A percentile compares a stretch with the other conserved stretches of the same genome.
Evolutionary conservation across 352 stramenopile genomes (phyloP).

Genomic region (Pythium biforme): DNA sequence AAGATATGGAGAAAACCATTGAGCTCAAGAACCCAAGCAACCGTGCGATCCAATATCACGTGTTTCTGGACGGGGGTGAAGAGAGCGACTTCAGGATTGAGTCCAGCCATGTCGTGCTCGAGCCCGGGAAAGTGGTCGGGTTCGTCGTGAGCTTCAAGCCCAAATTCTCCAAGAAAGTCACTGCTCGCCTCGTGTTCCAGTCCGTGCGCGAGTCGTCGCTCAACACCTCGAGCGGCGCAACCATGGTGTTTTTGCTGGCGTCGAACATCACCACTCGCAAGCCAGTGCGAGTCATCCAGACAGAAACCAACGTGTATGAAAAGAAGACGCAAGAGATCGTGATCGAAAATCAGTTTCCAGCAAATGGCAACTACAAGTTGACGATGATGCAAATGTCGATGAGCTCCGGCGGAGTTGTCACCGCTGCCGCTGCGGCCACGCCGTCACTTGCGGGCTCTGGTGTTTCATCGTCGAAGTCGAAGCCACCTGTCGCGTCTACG

Average conservation of each 20-base stretch:
- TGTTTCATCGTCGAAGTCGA: background rate
- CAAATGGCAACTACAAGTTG: constrained; percentile 67
- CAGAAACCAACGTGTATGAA: constrained; percentile 81
- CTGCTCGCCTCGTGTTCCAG: constrained; percentile 89
- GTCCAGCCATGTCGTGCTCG: constrained; percentile 61
- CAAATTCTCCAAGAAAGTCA: constrained; percentile 83
- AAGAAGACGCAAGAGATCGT: constrained; percentile 70
- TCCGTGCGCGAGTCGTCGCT: constrained; percentile 43
- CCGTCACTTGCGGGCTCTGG: background rate
- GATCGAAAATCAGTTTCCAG: constrained; percentile 87
- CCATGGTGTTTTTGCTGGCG: constrained; percentile 90
- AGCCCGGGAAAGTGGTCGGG: constrained; percentile 64
- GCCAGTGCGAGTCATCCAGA: constrained; percentile 78
- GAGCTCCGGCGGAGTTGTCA: background rate
- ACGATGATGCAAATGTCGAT: constrained; percentile 59
- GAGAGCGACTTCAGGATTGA: constrained; percentile 76
- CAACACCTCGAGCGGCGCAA: constrained; percentile 42
- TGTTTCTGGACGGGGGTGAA: constrained; percentile 73
- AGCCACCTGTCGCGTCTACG: background rate
- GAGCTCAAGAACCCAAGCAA: constrained; percentile 91
- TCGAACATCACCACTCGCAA: constrained; percentile 78
- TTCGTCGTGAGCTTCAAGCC: constrained; percentile 86
- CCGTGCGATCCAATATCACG: constrained; percentile 82
- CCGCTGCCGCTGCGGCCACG: background rate
- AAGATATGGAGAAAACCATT: constrained; percentile 90